Conservation (phyloP, 192 early-diverging fungal genomes). For the Rhizophagus prolifer region DNA sequence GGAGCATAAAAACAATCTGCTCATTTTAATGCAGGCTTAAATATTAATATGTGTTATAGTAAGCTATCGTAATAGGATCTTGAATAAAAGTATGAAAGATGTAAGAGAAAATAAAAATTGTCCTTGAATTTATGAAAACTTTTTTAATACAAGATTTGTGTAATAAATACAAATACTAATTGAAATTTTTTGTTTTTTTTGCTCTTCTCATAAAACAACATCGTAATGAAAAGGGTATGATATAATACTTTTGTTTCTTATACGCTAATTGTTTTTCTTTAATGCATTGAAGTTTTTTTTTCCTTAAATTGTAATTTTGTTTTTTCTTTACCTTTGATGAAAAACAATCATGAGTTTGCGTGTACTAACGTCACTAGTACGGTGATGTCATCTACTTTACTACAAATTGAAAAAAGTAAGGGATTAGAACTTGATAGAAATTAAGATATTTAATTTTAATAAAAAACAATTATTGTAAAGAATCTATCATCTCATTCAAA, state of each 20-base stretch:
- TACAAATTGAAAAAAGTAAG: conserved; percentile 23
- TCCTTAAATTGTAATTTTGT: neutral
- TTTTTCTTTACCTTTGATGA: neutral
- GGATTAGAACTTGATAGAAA: conserved; percentile 5
- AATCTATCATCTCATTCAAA: neutral
- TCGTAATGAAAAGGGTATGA: neutral
- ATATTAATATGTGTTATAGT: too few relatives aligned
- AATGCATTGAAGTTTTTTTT: neutral
- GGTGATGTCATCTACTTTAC: conserved; percentile 62
- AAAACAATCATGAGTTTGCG: conserved; percentile 9
- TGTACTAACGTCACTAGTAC: conserved; percentile 54
- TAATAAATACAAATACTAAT: neutral
- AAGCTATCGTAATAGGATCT: too few relatives aligned
- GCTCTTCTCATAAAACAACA: neutral
- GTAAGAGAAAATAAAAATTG: too few relatives aligned
- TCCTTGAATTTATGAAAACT: neutral
- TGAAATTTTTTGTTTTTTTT: neutral
- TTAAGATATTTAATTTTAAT: neutral
- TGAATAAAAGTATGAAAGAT: too few relatives aligned
- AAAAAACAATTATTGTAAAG: neutral
- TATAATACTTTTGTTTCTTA: neutral
- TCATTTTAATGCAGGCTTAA: too few relatives aligned
- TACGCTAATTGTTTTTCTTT: neutral
- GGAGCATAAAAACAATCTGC: too few relatives aligned
- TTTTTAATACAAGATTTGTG: neutral